Conservation (phyloP, 352 stramenopile species). For the Peronospora destructor region DNA sequence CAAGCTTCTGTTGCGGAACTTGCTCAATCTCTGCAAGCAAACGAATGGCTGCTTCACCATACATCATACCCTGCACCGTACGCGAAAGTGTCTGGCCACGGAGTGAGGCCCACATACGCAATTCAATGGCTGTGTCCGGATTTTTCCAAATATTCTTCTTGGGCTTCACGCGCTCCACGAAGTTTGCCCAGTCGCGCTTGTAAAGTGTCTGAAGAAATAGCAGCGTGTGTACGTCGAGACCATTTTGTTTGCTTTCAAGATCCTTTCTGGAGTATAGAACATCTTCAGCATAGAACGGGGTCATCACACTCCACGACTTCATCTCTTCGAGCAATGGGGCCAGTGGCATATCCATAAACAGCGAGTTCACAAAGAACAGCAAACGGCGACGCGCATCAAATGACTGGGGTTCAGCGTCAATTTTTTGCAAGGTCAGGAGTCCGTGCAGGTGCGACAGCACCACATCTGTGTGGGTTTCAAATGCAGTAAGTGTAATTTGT, state of each 20-base stretch:
- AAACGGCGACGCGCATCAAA: slow-evolving; percentile 93
- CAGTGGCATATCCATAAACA: slow-evolving; percentile 99
- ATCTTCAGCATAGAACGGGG: slow-evolving; percentile 98
- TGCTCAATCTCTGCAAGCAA: slow-evolving; percentile 94
- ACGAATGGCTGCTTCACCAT: slow-evolving; percentile 96
- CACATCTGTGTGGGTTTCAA: slow-evolving; percentile 72
- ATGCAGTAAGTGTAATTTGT: slow-evolving; percentile 85
- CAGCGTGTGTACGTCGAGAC: slow-evolving; percentile 84
- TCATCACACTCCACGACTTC: slow-evolving; percentile 98
- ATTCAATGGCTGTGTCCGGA: slow-evolving; percentile 76
- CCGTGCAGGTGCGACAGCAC: slow-evolving; percentile 89
- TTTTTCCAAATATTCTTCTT: slow-evolving; percentile 91
- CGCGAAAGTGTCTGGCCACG: slow-evolving; percentile 94
- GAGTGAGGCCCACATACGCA: slow-evolving; percentile 96
- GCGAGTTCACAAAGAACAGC: slow-evolving; percentile 98
- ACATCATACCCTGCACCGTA: slow-evolving; percentile 99
- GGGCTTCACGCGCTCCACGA: slow-evolving; percentile 93
- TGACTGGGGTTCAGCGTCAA: slow-evolving; percentile 95
- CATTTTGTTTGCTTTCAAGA: slow-evolving; percentile 93
- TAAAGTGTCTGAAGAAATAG: slow-evolving; percentile 95
- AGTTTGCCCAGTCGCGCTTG: slow-evolving; percentile 97
- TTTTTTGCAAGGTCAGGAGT: slow-evolving; percentile 93
- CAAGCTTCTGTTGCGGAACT: slow-evolving; percentile 82
- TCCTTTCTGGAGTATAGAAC: slow-evolving; percentile 96
- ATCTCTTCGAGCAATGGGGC: slow-evolving; percentile 95